These are phyloP conservation scores for Fonsecaea pugnacius DNA, from an alignment of 2,329 filamentous ascomycete genomes.

Conservation along the genomic window DNA sequence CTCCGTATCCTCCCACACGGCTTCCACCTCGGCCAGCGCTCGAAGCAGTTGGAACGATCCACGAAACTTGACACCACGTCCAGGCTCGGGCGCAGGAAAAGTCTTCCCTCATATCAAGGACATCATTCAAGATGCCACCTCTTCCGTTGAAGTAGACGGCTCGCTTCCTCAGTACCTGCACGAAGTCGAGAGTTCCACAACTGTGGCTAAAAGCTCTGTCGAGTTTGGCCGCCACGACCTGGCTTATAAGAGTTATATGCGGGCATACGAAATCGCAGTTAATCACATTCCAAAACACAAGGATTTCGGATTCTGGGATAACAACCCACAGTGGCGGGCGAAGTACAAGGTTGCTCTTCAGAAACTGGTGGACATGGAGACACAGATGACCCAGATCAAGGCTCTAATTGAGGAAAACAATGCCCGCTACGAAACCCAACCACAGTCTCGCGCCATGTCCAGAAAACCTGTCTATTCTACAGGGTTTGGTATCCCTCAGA, in stretches of 20 bases:
- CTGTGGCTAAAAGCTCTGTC: slow-evolving; percentile 42
- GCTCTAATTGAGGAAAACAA: slow-evolving; percentile 67
- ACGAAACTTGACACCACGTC: slow-evolving; percentile 23
- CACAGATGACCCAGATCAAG: slow-evolving; percentile 63
- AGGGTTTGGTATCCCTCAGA: slow-evolving; percentile 28
- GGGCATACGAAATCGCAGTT: slow-evolving; percentile 76
- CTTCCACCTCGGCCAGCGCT: slow-evolving; percentile 21
- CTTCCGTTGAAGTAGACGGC: slow-evolving; percentile 40
- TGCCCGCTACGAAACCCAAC: slow-evolving; percentile 62
- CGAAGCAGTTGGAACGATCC: slow-evolving; percentile 35
- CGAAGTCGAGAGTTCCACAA: slow-evolving; percentile 48
- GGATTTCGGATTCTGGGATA: slow-evolving; percentile 68
- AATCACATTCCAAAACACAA: slow-evolving; percentile 76
- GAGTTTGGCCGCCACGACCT: slow-evolving; percentile 70
- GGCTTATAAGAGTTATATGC: slow-evolving; percentile 82
- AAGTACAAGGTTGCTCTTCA: slow-evolving; percentile 53
- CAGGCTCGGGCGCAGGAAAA: slow-evolving; percentile 28
- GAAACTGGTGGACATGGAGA: slow-evolving; percentile 32
- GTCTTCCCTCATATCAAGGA: slow-evolving; percentile 51
- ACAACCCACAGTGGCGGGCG: slow-evolving; percentile 55
- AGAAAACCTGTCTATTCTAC: slow-evolving; percentile 31
- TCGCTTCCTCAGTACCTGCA: slow-evolving; percentile 36
- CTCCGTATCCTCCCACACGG: slow-evolving; percentile 25
- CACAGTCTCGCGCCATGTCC: slow-evolving; percentile 28
- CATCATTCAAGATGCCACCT: slow-evolving; percentile 52